These are phyloP conservation scores for Monosporozyma unispora DNA, from an alignment of 805 yeast genomes.

Conservation along the genomic window DNA sequence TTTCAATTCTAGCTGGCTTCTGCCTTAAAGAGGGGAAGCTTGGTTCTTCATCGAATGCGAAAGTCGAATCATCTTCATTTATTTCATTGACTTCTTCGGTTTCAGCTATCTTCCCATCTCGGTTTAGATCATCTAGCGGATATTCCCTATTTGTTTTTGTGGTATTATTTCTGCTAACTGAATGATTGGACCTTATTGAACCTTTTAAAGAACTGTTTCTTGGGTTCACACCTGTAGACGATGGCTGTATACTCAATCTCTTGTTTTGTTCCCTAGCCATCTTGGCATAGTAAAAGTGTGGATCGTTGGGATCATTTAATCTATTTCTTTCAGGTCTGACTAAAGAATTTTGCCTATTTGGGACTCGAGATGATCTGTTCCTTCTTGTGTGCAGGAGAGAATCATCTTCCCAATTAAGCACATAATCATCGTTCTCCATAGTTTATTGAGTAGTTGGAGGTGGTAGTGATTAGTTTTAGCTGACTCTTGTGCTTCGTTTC, in stretches of 20 bases:
- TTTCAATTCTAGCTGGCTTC: constrained; percentile 4
- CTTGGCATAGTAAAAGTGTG: constrained; percentile 69
- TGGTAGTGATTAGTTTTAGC: too few species aligned
- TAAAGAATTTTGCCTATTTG: constrained; percentile 43
- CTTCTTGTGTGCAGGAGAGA: constrained; percentile 26
- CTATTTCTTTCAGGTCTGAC: constrained; percentile 79
- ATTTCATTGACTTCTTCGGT: neutral
- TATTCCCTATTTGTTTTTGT: constrained; percentile 1
- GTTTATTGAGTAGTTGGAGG: neutral
- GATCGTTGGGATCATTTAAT: constrained; percentile 54
- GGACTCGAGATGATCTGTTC: constrained; percentile 9
- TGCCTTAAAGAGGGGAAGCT: constrained; percentile 2
- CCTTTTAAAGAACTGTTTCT: constrained; percentile 5
- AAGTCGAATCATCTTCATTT: neutral
- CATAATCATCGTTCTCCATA: constrained; percentile 9
- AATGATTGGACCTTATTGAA: constrained; percentile 6
- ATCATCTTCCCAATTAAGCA: constrained; percentile 19
- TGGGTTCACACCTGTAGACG: constrained; percentile 66
- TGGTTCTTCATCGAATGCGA: constrained; percentile 1
- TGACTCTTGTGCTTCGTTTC: too few species aligned
- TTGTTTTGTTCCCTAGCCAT: constrained; percentile 57
- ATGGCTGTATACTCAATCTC: constrained; percentile 56
- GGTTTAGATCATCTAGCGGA: constrained; percentile 3
- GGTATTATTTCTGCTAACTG: neutral
- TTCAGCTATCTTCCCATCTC: neutral